Conservation (phyloP, 306 rosid species). For the Pueraria montana region DNA sequence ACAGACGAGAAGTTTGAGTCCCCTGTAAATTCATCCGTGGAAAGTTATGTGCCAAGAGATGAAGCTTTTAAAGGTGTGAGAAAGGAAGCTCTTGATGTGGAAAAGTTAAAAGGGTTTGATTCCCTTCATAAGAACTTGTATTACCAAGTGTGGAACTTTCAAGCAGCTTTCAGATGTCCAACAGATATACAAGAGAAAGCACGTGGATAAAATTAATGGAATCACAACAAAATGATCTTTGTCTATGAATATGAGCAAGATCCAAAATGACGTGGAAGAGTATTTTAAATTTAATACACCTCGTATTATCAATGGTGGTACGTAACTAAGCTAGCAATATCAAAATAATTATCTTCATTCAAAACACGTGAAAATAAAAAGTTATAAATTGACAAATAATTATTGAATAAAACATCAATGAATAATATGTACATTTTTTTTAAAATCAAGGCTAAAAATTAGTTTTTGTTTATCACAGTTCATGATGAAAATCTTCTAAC, state of each 20-base stretch:
- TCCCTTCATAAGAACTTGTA: constrained; percentile 38
- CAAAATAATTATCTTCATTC: no score
- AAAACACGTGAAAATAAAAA: no score
- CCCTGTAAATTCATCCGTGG: background rate
- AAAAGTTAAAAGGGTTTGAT: constrained; percentile 49
- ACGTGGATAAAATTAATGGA: background rate
- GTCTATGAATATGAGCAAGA: no score
- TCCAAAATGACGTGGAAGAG: no score
- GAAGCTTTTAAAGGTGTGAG: constrained; percentile 50
- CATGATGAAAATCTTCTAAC: background rate
- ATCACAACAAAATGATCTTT: background rate
- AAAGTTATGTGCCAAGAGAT: constrained; percentile 55
- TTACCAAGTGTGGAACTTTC: no score
- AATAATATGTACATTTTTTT: no score
- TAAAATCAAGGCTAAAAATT: background rate
- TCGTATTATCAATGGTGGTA: constrained; percentile 28
- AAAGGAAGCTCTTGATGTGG: constrained; percentile 45
- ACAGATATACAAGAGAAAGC: constrained; percentile 38
- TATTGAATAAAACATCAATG: background rate
- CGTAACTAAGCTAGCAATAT: background rate
- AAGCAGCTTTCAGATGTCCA: constrained; percentile 48
- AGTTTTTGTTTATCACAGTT: background rate
- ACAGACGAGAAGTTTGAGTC: no score
- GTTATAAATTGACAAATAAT: no score
- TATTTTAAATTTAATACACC: no score